Evolutionary conservation across 2,329 filamentous ascomycete species (phyloP).

Genomic region (Apiospora malaysiana): DNA sequence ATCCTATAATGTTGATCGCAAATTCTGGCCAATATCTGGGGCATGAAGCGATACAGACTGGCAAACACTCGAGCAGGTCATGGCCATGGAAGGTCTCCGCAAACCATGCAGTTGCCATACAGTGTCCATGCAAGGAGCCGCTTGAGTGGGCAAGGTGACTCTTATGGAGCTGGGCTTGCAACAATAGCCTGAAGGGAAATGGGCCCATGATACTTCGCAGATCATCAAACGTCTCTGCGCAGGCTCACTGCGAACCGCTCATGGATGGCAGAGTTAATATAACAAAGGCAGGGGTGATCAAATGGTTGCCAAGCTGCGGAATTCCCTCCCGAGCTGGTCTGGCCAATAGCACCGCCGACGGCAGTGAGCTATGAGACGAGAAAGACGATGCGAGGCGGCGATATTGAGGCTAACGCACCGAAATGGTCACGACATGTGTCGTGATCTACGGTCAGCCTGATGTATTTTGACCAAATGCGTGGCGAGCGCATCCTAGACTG

Average conservation of each 20-base stretch:
- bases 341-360: slow-evolving; percentile 1
- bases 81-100: background rate
- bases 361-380: slow-evolving; percentile 16
- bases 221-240: background rate
- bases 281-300: background rate
- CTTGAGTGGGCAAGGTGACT: background rate
- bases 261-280: slow-evolving; percentile 7
- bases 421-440: slow-evolving; percentile 60
- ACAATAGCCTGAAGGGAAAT: background rate
- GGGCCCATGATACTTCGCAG: background rate
- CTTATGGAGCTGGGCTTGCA: background rate
- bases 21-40: slow-evolving; percentile 23
- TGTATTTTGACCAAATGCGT: slow-evolving; percentile 54
- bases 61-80: background rate
- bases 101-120: background rate
- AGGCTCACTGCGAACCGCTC: background rate
- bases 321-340: background rate
- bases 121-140: background rate
- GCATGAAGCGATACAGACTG: background rate
- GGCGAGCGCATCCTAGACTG: slow-evolving; percentile 14
- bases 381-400: slow-evolving; percentile 6
- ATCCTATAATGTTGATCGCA: slow-evolving; percentile 18
- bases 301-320: background rate
- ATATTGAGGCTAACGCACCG: slow-evolving; percentile 45
- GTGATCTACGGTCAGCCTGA: slow-evolving; percentile 56